Base-by-base conservation (phyloP, 495 filamentous ascomycete genomes). In the Jackrogersella minutella region DNA sequence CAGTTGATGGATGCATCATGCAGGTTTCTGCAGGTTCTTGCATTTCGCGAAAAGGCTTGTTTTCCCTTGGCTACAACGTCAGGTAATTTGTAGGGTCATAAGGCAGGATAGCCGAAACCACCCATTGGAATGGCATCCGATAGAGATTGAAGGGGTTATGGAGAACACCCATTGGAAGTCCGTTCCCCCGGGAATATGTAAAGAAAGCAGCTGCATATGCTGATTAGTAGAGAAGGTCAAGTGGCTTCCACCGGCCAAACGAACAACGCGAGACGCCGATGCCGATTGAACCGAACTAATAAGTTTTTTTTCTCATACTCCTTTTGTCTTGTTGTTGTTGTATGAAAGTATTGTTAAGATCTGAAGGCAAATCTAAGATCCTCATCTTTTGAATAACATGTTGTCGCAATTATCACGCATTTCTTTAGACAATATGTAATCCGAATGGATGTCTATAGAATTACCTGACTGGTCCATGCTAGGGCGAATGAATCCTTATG, bases 21-120 rank as follows among this genome's bases (percentile, higher is more conserved):
- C 65, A 63, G 54, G 47, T 49, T n/a, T 46, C 41, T 11, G 41
- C 41, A 46, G 13, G 41, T 24, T 30, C 30, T 52, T 59, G 65
- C 65, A 68, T 68, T 59, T 59, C 46, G 53, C 39, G 63, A 68
- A 46, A 68, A 66, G 53, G 65, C 65, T 68, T 68, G 47, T 68
- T 68, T 68, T 52, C 36, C 5, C 65, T 63, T 68, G 65, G 65
- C 65, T 63, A 34, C 26, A n/a, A 68, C 59, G 58, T 54, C 62
- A 60, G 49, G 19, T 11, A 31, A 14, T 39, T 54, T 17, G 41
- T 49, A 56, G 50, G 21, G 51, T 46, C 40, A 24, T 41, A 30
- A 16, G 46, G 6, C 37, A 58, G 28, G 26, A 22, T 24, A 49
- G 43, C 36, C 24, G 24, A 49, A 19, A 36, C 58, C 37, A 9